These are phyloP conservation scores for Passalora sequoiae DNA, from an alignment of 2,329 filamentous ascomycete genomes.

Conservation along the genomic window DNA sequence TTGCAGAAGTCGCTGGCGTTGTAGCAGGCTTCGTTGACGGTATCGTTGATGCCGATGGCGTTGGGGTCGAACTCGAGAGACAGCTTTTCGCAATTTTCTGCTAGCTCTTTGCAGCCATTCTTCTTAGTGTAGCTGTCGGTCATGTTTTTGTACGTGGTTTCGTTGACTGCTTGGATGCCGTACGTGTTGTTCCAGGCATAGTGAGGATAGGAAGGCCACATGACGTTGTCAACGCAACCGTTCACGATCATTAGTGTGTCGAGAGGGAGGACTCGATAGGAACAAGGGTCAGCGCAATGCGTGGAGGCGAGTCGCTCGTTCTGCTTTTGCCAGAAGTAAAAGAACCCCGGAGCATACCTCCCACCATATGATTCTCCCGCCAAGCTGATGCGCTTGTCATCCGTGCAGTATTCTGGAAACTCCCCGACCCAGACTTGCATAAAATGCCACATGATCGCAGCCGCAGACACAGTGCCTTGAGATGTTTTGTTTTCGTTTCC, in stretches of 20 bases:
- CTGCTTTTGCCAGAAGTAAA: slow-evolving; percentile 52
- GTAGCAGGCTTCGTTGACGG: slow-evolving; percentile 40
- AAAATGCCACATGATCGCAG: slow-evolving; percentile 56
- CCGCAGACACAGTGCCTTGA: slow-evolving; percentile 50
- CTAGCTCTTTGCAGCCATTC: slow-evolving; percentile 51
- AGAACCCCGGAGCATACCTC: slow-evolving; percentile 58
- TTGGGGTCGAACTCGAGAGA: slow-evolving; percentile 47
- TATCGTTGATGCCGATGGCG: slow-evolving; percentile 39
- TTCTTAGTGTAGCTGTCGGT: slow-evolving; percentile 40
- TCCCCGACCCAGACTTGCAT: slow-evolving; percentile 58
- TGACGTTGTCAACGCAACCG: slow-evolving; percentile 50
- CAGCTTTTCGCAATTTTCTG: slow-evolving; percentile 48
- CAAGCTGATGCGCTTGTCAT: slow-evolving; percentile 53
- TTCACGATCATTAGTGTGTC: slow-evolving; percentile 49
- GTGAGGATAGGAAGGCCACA: slow-evolving; percentile 44
- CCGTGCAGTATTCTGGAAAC: slow-evolving; percentile 60
- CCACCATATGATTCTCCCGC: slow-evolving; percentile 47
- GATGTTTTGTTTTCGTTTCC: slow-evolving; percentile 42
- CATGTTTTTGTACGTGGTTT: slow-evolving; percentile 44
- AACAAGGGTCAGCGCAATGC: slow-evolving; percentile 37
- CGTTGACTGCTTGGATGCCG: slow-evolving; percentile 47
- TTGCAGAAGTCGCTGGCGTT: slow-evolving; percentile 45
- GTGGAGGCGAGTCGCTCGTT: slow-evolving; percentile 47
- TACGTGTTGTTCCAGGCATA: slow-evolving; percentile 57
- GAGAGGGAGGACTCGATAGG: slow-evolving; percentile 38